These are phyloP conservation scores for Botryosphaeria agaves DNA, from an alignment of 2,329 filamentous ascomycete species.

Conservation along the genomic window DNA sequence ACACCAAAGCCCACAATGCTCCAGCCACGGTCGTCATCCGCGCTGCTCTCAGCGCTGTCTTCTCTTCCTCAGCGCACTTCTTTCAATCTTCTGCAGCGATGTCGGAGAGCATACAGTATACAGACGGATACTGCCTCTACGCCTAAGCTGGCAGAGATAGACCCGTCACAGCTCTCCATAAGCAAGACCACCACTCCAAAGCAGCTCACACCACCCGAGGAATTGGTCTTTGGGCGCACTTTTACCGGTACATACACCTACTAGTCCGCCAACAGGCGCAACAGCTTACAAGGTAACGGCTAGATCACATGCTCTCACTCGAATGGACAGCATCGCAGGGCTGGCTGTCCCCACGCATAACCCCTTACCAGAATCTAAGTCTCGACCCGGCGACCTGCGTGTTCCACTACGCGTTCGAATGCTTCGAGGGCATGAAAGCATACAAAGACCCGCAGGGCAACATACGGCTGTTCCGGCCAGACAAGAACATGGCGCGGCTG, in stretches of 20 bases:
- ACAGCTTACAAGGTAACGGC: slow-evolving; percentile 7
- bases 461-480: slow-evolving; percentile 78
- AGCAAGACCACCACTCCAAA: slow-evolving; percentile 63
- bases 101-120: slow-evolving; percentile 33
- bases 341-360: slow-evolving; percentile 71
- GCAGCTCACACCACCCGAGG: slow-evolving; percentile 51
- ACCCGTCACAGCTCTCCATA: slow-evolving; percentile 59
- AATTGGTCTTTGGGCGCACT: slow-evolving; percentile 74
- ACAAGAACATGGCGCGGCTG: slow-evolving; percentile 89
- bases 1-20: slow-evolving; percentile 2
- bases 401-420: slow-evolving; percentile 96
- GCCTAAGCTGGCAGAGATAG: slow-evolving; percentile 47
- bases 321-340: slow-evolving; percentile 80
- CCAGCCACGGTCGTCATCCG: slow-evolving; percentile 1
- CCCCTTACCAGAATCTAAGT: slow-evolving; percentile 90
- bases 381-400: slow-evolving; percentile 94
- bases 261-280: too few relatives aligned
- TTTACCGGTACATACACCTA: slow-evolving; percentile 57
- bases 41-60: not conserved
- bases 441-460: slow-evolving; percentile 74
- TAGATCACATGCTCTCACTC: slow-evolving; percentile 92
- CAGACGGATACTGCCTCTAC: slow-evolving; percentile 27
- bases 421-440: slow-evolving; percentile 98
- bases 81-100: slow-evolving; percentile 18
- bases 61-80: slow-evolving; percentile 3